Evolutionary conservation across 169 alveolate genomes (phyloP), one percentile per base, ranked within the genome.

Genomic region (Plasmodium berghei): DNA sequence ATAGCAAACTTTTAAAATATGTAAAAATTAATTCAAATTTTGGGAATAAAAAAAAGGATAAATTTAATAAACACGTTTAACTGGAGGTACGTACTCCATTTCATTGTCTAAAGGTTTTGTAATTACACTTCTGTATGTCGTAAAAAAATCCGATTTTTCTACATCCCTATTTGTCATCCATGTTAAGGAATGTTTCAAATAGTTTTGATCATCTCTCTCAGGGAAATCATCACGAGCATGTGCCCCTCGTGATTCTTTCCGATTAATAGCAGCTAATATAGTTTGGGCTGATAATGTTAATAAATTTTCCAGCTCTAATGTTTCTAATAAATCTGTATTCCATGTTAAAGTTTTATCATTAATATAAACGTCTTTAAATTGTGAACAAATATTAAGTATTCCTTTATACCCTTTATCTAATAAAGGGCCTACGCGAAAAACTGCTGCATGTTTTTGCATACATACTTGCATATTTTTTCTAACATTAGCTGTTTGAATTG

Each of bases 201-300:
- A 98, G 73, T 96, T 92, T 90, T 92, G 90, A 88, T 98, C 99
- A 90, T 98, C 99, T 85, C 99, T 92, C 49, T 97, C 98, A 58
- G 96, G 97, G 95, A 73, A 98, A 93, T 98, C 99, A 73, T 98
- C 99, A 77, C 99, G 96, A n/a, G 99, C 98, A 88, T 98, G 99
- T 16, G 99, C 99, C 0, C 99, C 99, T 86, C 99, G 93, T 34
- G 99, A 96, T 92, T 98, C 99, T 93, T 96, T 96, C 88, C 99
- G 95, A 28, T 97, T 96, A 71, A 95, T 98, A 10, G 99, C 99
- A 20, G 98, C 95, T 63, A 92, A 88, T 26, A 98, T 96, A 20
- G 99, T 97, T 92, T 97, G 98, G 54, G 97, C 92, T 34, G 99
- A 97, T 28, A 89, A 73, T 20, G 95, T 95, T 42, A 98, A 92